Percentiles rank a stretch among this genome's conserved stretches.
Conservation (phyloP, 2,329 filamentous ascomycete genomes). For the Fusarium solani-melongenae region DNA sequence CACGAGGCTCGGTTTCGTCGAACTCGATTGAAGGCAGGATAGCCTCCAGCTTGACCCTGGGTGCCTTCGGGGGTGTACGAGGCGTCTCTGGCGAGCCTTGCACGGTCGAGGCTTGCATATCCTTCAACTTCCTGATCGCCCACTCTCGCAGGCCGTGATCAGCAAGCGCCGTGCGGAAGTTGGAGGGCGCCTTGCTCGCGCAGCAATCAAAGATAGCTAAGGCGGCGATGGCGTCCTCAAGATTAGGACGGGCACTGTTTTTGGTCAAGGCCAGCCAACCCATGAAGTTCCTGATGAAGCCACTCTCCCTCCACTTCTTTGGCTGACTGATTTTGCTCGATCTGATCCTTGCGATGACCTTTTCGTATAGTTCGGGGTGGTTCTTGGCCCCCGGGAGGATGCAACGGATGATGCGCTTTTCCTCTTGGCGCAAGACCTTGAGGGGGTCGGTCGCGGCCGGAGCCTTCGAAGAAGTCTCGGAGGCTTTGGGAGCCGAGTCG, state of each 20-base stretch:
- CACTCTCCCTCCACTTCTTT: not conserved
- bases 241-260: not conserved
- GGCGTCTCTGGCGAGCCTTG: not conserved
- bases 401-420: not conserved
- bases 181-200: rapidly evolving
- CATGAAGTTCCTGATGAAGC: not conserved
- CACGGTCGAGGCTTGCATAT: not conserved
- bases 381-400: conserved; percentile 5
- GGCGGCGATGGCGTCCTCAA: not conserved
- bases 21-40: conserved; percentile 6
- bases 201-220: conserved; percentile 8
- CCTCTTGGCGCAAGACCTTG: not conserved
- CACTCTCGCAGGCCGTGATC: conserved; percentile 1
- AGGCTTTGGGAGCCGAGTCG: not conserved
- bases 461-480: not conserved
- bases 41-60: not conserved
- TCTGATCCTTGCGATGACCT: not conserved
- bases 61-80: not conserved
- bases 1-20: not conserved
- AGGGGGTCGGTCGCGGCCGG: not conserved
- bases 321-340: not conserved
- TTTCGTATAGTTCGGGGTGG: not conserved
- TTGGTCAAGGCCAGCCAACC: not conserved
- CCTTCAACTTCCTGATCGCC: conserved; percentile 3
- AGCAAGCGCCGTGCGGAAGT: not conserved